Base-by-base conservation (phyloP, 768 basidiomycete genomes). In the Chalciporus chontae region DNA sequence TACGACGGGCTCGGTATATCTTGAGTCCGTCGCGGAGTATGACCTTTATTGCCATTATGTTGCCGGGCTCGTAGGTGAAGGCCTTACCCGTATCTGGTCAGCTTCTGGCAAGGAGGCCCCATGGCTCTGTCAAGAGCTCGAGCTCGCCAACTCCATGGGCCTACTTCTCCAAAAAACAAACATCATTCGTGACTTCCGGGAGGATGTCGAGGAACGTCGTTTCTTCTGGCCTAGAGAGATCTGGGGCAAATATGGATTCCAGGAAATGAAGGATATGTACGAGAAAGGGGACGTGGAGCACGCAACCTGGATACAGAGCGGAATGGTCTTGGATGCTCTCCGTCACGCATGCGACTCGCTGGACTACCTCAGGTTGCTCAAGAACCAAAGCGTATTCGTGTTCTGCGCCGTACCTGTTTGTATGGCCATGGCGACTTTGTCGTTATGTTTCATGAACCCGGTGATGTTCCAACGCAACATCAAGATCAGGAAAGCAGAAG, bases 31-130 rank as follows among this genome's bases (percentile, higher is more conserved):
- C 46, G 75, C 82, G 32, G 93, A 96, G 57, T 99, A 94, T 72
- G 92, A 97, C 67, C 79, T 99, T 13, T 99, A 99, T 70, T 99
- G 95, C 66, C 95, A 99, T 69, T 97, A 94, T 64, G 95, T 98
- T 58, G 95, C 95, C 0, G 95, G 95, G 3, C 85, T 99, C 49
- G 95, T 98, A 51, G 95, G 95, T 31, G 94, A 98, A 68, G 94
- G 94, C 40, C 80, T 95, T 27, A 92, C 90, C 0, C 82, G 91
- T 11, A 75, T 98, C 38, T 95, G 92, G 73, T 74, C 88, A 14
- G 87, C 87, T 4, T 90, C 92, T 5, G 81, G 81, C 21, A 94
- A 92, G 63, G 94, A 97, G 67, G 76, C 75, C 0, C 60, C 77
- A 0, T 89, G 81, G 74, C 70, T 99, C 31, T 84, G 78, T 24